These are phyloP conservation scores for Amphirosellinia nigrospora DNA, from an alignment of 495 filamentous ascomycete genomes.

Conservation along the genomic window DNA sequence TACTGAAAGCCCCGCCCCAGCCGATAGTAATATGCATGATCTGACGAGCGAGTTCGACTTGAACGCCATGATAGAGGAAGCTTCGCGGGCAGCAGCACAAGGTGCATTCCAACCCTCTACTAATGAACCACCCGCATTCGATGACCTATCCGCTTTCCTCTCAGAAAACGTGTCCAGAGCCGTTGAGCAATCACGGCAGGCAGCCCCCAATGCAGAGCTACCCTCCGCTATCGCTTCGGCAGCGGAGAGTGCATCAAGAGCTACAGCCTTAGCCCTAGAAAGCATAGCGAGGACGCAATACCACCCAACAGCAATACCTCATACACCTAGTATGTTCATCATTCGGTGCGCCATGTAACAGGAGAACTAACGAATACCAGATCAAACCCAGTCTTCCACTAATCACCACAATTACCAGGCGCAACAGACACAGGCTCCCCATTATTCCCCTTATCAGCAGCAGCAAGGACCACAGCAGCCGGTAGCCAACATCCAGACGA, in stretches of 20 bases:
- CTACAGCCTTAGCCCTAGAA: conserved; percentile 40
- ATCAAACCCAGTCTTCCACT: conserved; percentile 24
- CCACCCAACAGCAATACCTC: conserved; percentile 41
- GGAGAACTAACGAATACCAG: conserved; percentile 11
- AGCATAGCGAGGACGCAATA: conserved; percentile 43
- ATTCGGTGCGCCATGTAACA: not conserved
- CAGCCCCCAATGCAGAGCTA: conserved; percentile 31
- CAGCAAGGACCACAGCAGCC: conserved; percentile 33
- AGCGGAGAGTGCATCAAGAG: conserved; percentile 40
- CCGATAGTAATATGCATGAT: conserved; percentile 23
- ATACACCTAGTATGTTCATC: conserved; percentile 37
- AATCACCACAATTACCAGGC: conserved; percentile 42
- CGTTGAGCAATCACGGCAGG: conserved; percentile 40
- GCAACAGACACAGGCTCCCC: conserved; percentile 35
- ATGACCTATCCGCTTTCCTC: conserved; percentile 40
- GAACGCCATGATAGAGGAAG: conserved; percentile 41
- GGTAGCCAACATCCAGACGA: conserved; percentile 22
- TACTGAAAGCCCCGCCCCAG: conserved; percentile 38
- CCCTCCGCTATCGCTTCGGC: conserved; percentile 42
- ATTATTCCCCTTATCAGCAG: conserved; percentile 38
- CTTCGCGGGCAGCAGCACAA: conserved; percentile 41
- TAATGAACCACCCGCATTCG: conserved; percentile 30
- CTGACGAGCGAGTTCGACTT: conserved; percentile 35
- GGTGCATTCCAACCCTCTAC: conserved; percentile 26
- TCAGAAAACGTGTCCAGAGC: conserved; percentile 42